Evolutionary conservation across 2,329 filamentous ascomycete genomes (phyloP).

Genomic region (Lachnellula subtilissima): DNA sequence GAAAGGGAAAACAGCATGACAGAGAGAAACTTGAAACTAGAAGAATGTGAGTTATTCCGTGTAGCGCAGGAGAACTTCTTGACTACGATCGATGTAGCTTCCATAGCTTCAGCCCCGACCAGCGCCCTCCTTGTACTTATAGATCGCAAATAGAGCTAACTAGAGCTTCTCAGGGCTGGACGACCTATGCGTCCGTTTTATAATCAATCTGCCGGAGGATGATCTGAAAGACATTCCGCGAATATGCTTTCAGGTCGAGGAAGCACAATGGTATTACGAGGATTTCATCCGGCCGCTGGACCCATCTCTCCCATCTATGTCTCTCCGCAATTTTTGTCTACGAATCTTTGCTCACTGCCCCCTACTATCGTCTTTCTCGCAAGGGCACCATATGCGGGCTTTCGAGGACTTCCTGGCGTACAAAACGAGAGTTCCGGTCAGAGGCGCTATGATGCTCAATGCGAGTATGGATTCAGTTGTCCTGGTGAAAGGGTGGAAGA

Average conservation of each 20-base stretch:
- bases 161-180: constrained; percentile 66
- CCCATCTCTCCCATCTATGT: constrained; percentile 77
- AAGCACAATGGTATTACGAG: constrained; percentile 99
- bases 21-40: constrained; percentile 75
- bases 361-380: constrained; percentile 74
- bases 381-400: constrained; percentile 71
- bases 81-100: neutral
- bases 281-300: constrained; percentile 94
- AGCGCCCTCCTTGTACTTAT: neutral
- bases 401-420: constrained; percentile 92
- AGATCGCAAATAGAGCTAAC: constrained; percentile 13
- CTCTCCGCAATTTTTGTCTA: constrained; percentile 78
- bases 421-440: constrained; percentile 89
- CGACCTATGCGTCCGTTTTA: constrained; percentile 96
- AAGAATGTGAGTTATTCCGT: constrained; percentile 64
- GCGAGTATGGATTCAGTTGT: constrained; percentile 90
- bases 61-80: neutral
- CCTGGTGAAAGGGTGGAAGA: constrained; percentile 97
- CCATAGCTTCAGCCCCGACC: neutral
- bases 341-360: constrained; percentile 94
- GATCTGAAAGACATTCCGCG: constrained; percentile 68
- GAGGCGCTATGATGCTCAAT: constrained; percentile 90
- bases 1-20: constrained; percentile 60
- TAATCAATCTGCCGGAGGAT: constrained; percentile 90
- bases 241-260: constrained; percentile 98